phyloP scores from a whole-genome alignment of 1,139 yeast genomes.

The Scheffersomyces quercinus region DNA sequence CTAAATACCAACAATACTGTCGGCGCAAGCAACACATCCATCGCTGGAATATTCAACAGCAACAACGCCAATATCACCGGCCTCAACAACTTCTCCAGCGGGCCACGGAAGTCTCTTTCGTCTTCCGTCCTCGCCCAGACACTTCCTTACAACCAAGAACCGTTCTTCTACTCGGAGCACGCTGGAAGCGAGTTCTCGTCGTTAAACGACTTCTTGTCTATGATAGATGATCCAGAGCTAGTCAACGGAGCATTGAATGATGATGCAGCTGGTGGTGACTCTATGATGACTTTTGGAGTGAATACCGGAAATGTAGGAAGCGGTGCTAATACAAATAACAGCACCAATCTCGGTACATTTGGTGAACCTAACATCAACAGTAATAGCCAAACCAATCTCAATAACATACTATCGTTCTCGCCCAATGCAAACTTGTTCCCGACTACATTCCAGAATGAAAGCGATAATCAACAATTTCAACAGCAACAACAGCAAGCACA shows the following conservation, averaged over 20 bases:
- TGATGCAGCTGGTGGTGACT: slow-evolving; percentile 25
- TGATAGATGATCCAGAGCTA: slow-evolving; percentile 83
- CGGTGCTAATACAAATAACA: slow-evolving; percentile 8
- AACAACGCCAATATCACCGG: background rate
- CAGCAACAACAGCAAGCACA: slow-evolving; percentile 10
- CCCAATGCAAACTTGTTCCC: slow-evolving; percentile 28
- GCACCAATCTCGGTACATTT: slow-evolving; percentile 8
- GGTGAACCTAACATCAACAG: background rate
- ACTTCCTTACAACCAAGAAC: slow-evolving; percentile 59
- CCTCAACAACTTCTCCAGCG: background rate
- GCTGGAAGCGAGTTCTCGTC: slow-evolving; percentile 94
- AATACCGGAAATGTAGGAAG: slow-evolving; percentile 2
- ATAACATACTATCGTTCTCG: slow-evolving; percentile 30
- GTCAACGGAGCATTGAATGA: slow-evolving; percentile 52
- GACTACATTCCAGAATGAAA: slow-evolving; percentile 17
- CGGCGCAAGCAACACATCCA: background rate
- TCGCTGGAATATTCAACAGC: background rate
- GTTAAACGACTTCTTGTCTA: slow-evolving; percentile 81
- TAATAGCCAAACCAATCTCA: slow-evolving; percentile 13
- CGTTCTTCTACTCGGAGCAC: slow-evolving; percentile 84
- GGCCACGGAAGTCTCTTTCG: slow-evolving; percentile 9
- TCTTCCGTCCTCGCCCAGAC: slow-evolving; percentile 45
- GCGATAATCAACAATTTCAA: slow-evolving; percentile 10
- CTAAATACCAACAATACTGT: background rate
- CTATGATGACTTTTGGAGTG: slow-evolving; percentile 22